Conservation (phyloP, 768 basidiomycete genomes). For the Serendipita sp. region DNA sequence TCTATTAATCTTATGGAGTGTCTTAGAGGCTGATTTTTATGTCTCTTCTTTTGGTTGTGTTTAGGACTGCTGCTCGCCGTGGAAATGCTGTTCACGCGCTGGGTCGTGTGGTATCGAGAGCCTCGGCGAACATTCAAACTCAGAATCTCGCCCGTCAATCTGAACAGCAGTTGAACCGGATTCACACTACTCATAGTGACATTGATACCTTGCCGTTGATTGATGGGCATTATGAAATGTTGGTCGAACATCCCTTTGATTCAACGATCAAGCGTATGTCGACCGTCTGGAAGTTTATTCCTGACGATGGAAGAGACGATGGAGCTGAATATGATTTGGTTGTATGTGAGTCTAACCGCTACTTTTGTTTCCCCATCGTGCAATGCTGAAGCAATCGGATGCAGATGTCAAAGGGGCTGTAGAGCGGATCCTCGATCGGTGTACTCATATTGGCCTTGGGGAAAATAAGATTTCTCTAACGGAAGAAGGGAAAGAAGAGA, state of each 20-base stretch:
- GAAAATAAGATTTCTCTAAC: slow-evolving; percentile 16
- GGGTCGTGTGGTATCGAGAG: not conserved
- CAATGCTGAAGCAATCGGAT: not conserved
- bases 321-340: not conserved
- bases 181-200: not conserved
- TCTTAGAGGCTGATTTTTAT: too few relatives aligned
- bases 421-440: slow-evolving; percentile 37
- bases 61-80: not conserved
- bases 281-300: slow-evolving; percentile 4
- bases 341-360: not conserved
- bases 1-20: not conserved
- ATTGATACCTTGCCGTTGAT: not conserved
- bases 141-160: not conserved
- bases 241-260: slow-evolving; percentile 25
- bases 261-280: slow-evolving; percentile 37
- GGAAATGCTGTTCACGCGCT: not conserved
- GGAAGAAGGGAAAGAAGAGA: slow-evolving; percentile 15
- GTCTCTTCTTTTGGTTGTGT: too few relatives aligned
- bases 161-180: not conserved
- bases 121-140: not conserved
- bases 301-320: not conserved
- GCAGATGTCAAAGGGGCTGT: slow-evolving; percentile 24
- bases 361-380: not conserved
- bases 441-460: slow-evolving; percentile 20
- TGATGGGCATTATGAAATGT: slow-evolving; percentile 3